Evolutionary conservation across 2,329 filamentous ascomycete genomes (phyloP).

Genomic region (Venturia carpophila): DNA sequence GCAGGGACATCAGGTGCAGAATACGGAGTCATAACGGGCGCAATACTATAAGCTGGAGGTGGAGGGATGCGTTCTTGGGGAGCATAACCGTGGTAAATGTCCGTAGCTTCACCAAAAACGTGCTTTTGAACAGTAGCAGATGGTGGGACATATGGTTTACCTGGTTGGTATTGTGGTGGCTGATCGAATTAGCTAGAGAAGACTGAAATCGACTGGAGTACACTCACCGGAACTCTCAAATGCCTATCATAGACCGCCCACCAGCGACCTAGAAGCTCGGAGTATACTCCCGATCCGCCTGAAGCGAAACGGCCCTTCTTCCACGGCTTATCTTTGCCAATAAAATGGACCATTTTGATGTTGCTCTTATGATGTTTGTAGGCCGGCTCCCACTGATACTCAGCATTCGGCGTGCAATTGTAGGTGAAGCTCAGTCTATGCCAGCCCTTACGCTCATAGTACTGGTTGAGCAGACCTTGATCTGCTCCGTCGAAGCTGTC

Average conservation of each 20-base stretch:
- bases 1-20: constrained; percentile 28
- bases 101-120: constrained; percentile 27
- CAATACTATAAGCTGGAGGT: constrained; percentile 8
- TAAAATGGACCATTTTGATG: constrained; percentile 91
- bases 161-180: constrained; percentile 12
- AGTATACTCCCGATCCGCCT: constrained; percentile 57
- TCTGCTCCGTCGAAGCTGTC: constrained; percentile 97
- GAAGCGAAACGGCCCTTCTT: constrained; percentile 34
- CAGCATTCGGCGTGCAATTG: constrained; percentile 92
- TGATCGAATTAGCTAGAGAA: background rate
- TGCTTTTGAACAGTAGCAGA: constrained; percentile 25
- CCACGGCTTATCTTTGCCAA: constrained; percentile 89
- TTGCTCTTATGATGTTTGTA: constrained; percentile 87
- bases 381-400: constrained; percentile 95
- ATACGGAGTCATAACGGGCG: constrained; percentile 12
- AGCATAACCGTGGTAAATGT: constrained; percentile 20
- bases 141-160: constrained; percentile 18
- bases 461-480: constrained; percentile 90
- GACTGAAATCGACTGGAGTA: background rate
- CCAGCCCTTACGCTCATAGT: constrained; percentile 70
- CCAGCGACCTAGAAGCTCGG: constrained; percentile 80
- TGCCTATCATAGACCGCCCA: constrained; percentile 92
- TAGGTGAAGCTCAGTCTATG: constrained; percentile 89
- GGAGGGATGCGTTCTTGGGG: constrained; percentile 6
- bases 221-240: constrained; percentile 46